Evolutionary conservation across 1,139 yeast species (phyloP), one percentile per base, ranked within the genome.

Genomic region (Taphrina populina): DNA sequence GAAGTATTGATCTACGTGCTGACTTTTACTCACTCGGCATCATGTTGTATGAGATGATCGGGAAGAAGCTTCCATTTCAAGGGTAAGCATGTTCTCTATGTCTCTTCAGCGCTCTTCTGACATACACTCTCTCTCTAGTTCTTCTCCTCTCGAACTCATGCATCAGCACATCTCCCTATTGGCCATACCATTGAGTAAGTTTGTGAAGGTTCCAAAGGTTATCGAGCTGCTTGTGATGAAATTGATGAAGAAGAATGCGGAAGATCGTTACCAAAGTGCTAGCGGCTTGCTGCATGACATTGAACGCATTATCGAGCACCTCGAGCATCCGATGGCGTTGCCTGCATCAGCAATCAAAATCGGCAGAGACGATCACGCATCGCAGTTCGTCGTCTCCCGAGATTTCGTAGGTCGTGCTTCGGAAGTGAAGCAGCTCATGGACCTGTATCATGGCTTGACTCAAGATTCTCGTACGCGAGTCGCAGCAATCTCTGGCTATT

Each of bases 11-110:
- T 17, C 13, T 44, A n/a, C 33, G 57, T 11, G 52, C 57, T 11
- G 57, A 53, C 26, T 6, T 53, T 29, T 53, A 53, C 19, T 45
- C 57, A 7, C 52, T 53, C 8, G 57, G 57, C n/a, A 52, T 45
- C n/a, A 36, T 46, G 7, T 30, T 53, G 24, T 53, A 53, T 32
- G 52, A 44, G 23, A 11, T 53, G n/a, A 45, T 37, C 32, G 33
- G 43, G 21, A 43, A 39, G 20, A 13, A 19, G 19, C 23, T 46
- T 1, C 57, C 57, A 7, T 53, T 53, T 29, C 13, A 10, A 6
- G 54, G 44, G 39, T 43, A 20, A 27, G 33, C 17, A 10, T 5
- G 21, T n/a, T 7, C 19, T 11, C 13, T 15, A 40, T 17, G 23
- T 34, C 10, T 34, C 11, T n/a, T 3, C 21, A 3, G 8, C 21